These are phyloP conservation scores for Daldinia sp. DNA, from an alignment of 2,329 filamentous ascomycete genomes.

Conservation along the genomic window DNA sequence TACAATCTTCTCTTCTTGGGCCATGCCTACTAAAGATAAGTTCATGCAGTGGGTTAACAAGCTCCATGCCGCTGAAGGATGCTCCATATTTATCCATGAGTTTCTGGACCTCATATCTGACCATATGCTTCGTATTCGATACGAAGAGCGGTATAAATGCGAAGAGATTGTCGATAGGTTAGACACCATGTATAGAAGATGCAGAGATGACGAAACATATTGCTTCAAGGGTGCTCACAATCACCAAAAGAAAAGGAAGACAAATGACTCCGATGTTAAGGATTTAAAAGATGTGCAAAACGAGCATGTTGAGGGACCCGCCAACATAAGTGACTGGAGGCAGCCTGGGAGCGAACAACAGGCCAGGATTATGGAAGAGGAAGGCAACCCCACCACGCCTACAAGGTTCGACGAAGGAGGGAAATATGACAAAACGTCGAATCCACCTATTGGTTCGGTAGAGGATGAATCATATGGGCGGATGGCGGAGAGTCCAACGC, in stretches of 20 bases:
- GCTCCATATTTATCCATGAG: neutral
- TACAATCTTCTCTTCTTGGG: neutral
- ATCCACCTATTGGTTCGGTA: no score
- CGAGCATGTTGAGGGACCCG: no score
- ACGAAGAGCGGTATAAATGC: neutral
- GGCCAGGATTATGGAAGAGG: no score
- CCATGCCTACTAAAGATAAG: neutral
- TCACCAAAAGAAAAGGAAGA: neutral
- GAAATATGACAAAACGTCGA: no score
- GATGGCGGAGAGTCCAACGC: no score
- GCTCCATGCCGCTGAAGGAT: neutral
- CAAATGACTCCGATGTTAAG: neutral
- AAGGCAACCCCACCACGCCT: no score
- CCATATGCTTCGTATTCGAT: neutral
- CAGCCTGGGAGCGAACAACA: no score
- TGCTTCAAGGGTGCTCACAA: neutral
- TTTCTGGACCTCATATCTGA: neutral
- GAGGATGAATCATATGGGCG: no score
- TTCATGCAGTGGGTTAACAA: neutral
- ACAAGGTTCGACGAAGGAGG: no score
- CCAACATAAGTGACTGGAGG: no score
- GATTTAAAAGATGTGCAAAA: neutral
- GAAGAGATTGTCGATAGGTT: neutral
- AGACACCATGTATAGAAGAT: neutral
- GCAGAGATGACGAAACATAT: neutral